Evolutionary conservation across 208 protist genomes (phyloP), one percentile per base, ranked within the genome.

Genomic region (Acanthamoeba quina): DNA sequence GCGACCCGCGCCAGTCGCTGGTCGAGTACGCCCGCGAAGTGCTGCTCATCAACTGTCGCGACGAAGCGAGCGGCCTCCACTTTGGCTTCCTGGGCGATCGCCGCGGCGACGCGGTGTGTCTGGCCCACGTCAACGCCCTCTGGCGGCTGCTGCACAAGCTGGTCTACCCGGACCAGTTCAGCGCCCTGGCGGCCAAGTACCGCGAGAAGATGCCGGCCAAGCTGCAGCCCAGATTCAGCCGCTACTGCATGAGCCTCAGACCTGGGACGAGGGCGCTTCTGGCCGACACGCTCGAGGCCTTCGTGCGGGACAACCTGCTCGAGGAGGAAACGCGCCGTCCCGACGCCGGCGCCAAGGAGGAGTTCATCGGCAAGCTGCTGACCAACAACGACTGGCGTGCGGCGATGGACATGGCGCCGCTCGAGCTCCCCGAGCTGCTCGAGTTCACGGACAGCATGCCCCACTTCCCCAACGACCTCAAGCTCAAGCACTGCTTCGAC

Each of bases 171-270:
- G 80, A 88, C 34, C 80, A 17, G n/a, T 88, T 56, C n/a, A 60
- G 80, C n/a, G 80, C 80, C 19, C 80, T 88, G 26, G 41, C 80
- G 54, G 26, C 47, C 80, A 88, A 88, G 80, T 88, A 88, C 41
- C 44, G 54, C 11, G 80, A 88, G 54, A 49, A 41, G 34, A 5
- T 56, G 34, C 24, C 26, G n/a, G 41, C 17, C 15, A 37, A 66
- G 44, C 41, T 47, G 13, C 7, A 13, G n/a, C 15, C 19, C 15
- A 6, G 26, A 11, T 56, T 66, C 80, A 88, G 10, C 37, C 9
- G 15, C n/a, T 76, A 76, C 68, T 76, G 68, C 37, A 41, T 26
- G 24, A 11, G 68, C n/a, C 80, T 88, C 19, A 24, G 3, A n/a
- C 37, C 80, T 6, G 6, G 6, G 1, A 37, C 80, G 7, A 15